Evolutionary conservation across 768 basidiomycete genomes (phyloP), one percentile per base, ranked within the genome.

Genomic region (Cantharellus cinnabarinus): DNA sequence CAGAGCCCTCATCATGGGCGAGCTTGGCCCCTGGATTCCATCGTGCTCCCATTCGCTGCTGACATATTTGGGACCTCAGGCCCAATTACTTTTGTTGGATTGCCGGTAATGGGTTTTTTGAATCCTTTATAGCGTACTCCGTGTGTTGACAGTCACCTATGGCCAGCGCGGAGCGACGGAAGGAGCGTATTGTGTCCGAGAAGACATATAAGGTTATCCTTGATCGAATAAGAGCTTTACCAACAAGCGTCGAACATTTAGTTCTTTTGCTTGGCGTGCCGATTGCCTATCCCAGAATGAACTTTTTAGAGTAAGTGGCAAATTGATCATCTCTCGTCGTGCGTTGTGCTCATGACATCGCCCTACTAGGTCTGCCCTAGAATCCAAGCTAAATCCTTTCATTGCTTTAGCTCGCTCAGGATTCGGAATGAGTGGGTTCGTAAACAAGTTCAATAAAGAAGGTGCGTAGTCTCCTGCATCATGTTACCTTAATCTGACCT

Each of bases 381-480:
- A 85, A 50, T 82, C 79, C 39, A 90, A 84, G 69, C 74, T 83
- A 56, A 97, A 97, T 67, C 91, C 93, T 2, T 70, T 97, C 50
- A 78, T 83, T 42, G 76, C 81, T 2, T 73, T 97, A 4, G 85
- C 83, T 4, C 77, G 79, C 67, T 71, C 73, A 50, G 85, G 85
- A 4, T 72, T 85, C 56, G 84, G 84, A 20, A 67, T 89, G 50
- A 77, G 78, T 39, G 83, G 87, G 7, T 85, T 93, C 64, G 81
- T 88, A 40, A 89, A 93, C 67, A 85, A 87, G 67, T 91, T 90
- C 70, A 90, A 91, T 68, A 78, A 78, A n/a, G 86, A 88, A 50
- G 57, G 59, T 59, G 42, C 7, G 52, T 41, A 3, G 3, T 10
- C 2, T 5, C 3, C 40, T 41, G 10, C 44, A 10, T 29, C 10